Evolutionary conservation across 1,284 basidiomycete genomes (phyloP), one percentile per base, ranked within the genome.

Genomic region (Cutaneotrichosporon arboriforme): DNA sequence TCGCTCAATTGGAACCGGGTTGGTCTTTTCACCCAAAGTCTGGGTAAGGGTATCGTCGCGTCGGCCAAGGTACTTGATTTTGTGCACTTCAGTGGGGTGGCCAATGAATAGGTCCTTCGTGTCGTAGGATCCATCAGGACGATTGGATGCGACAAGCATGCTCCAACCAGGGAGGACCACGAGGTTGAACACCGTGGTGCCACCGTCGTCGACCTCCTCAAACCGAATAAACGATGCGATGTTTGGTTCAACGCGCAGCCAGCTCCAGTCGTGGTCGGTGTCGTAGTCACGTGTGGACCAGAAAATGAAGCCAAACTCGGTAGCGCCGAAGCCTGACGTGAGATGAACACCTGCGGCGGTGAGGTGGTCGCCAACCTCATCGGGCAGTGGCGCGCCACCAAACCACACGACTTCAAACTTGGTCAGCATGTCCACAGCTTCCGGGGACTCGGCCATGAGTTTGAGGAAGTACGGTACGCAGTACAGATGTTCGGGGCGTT

Each of bases 221-320:
- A 31, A 10, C 7, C 26, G 26, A 31, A 81, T 58, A 65, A 78
- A 82, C 40, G 78, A 64, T 9, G 66, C 62, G 31, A 76, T 67
- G 1, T 63, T 75, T 58, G 51, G 80, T 63, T 62, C 66, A 18
- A 72, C 68, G 40, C 78, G 71, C 8, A 83, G 68, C 76, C 80
- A 84, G 61, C 81, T 82, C 83, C 84, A 85, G 17, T 68, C 77
- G 58, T 81, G 81, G 72, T 85, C 83, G 7, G 55, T 68, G 1
- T 62, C 66, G 48, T 54, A 68, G 56, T 80, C 83, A 31, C 61
- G 79, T 77, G 77, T 82, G 72, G 54, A 83, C 66, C 52, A 78
- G 67, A 64, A 74, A 69, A 67, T 55, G 4, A 65, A 64, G 31
- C 72, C 72, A 10, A 67, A 69, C 49, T 69, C 68, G 2, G 73